Evolutionary conservation across 805 yeast genomes (phyloP).

Genomic region (Geotrichum ghanense): DNA sequence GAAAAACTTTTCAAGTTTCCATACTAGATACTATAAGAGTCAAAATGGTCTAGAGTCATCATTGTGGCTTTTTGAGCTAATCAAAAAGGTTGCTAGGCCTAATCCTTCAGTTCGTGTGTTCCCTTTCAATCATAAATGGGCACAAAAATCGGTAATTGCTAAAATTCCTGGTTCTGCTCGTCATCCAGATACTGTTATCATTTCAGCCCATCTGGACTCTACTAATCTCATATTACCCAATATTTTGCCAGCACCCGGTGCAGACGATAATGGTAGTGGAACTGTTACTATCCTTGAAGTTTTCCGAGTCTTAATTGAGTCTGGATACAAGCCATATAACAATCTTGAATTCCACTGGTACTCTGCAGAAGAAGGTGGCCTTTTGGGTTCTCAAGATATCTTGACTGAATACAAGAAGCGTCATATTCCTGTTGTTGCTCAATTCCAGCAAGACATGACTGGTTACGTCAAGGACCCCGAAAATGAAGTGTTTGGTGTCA

Average conservation of each 20-base stretch:
- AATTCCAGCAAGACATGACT: slow-evolving; percentile 94
- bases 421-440: slow-evolving; percentile 52
- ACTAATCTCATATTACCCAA: slow-evolving; percentile 63
- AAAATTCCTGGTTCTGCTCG: slow-evolving; percentile 40
- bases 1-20: slow-evolving; percentile 55
- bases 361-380: slow-evolving; percentile 90
- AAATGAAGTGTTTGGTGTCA: slow-evolving; percentile 66
- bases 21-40: slow-evolving; percentile 66
- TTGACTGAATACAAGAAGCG: slow-evolving; percentile 41
- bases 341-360: slow-evolving; percentile 89
- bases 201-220: slow-evolving; percentile 89
- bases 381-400: slow-evolving; percentile 75
- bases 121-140: slow-evolving; percentile 61
- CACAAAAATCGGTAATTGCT: slow-evolving; percentile 66
- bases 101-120: slow-evolving; percentile 32
- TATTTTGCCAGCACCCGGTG: slow-evolving; percentile 74
- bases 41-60: slow-evolving; percentile 62
- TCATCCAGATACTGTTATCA: slow-evolving; percentile 41
- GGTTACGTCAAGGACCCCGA: slow-evolving; percentile 52
- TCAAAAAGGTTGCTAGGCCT: slow-evolving; percentile 26
- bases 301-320: slow-evolving; percentile 44
- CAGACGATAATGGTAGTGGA: slow-evolving; percentile 92
- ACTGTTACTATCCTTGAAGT: slow-evolving; percentile 70
- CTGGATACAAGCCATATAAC: slow-evolving; percentile 45
- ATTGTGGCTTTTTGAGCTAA: slow-evolving; percentile 48